phyloP scores from a whole-genome alignment of 2,329 filamentous ascomycete species.

The Pseudocercospora vitis region DNA sequence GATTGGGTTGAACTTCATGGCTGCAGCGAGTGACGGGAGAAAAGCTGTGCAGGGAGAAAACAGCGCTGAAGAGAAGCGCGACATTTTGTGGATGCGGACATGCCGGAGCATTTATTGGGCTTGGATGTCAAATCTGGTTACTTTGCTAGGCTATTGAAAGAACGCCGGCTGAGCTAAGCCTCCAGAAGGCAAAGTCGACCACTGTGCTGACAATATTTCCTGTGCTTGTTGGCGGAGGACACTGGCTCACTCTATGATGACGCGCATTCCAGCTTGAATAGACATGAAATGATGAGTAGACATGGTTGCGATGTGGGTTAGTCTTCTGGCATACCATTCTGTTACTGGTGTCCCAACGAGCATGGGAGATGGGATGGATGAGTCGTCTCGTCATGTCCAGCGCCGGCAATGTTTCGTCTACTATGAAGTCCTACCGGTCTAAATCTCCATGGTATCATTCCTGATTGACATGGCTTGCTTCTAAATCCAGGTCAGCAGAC shows the following conservation, averaged over 20 bases:
- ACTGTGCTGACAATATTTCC: neutral
- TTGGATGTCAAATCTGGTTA: conserved; percentile 5
- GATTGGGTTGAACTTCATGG: conserved; percentile 23
- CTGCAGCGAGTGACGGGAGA: conserved; percentile 13
- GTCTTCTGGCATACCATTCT: neutral
- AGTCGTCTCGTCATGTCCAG: too few relatives aligned
- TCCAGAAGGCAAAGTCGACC: neutral
- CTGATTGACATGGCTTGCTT: too few relatives aligned
- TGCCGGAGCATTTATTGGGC: neutral
- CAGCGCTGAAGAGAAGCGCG: neutral
- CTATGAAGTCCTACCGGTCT: too few relatives aligned
- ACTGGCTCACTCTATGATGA: neutral
- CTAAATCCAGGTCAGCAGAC: too few relatives aligned
- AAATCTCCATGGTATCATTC: too few relatives aligned
- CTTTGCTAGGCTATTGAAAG: conserved; percentile 4
- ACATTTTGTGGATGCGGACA: conserved; percentile 12
- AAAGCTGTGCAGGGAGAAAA: conserved; percentile 4
- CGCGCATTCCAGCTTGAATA: neutral
- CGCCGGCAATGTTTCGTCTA: too few relatives aligned
- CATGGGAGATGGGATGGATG: too few relatives aligned
- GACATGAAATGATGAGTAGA: neutral
- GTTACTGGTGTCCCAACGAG: neutral
- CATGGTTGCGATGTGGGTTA: neutral
- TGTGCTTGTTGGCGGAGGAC: neutral
- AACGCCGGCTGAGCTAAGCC: conserved; percentile 4